Evolutionary conservation across 169 alveolate genomes (phyloP).

Genomic region (Plasmodium gaboni): DNA sequence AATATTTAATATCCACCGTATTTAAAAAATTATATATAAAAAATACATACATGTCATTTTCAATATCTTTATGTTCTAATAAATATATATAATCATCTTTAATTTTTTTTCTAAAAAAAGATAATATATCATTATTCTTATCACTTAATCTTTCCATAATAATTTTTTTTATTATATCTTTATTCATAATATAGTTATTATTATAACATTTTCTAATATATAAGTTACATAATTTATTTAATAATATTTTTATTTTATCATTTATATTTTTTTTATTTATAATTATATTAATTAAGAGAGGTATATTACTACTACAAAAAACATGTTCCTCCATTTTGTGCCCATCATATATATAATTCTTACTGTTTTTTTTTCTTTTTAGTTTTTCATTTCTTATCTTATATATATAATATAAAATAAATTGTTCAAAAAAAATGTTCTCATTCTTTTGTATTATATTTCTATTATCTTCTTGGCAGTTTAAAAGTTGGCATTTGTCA

Average conservation of each 20-base stretch:
- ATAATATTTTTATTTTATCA: neutral
- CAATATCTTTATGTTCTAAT: slow-evolving; percentile 12
- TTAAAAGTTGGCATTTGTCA: neutral
- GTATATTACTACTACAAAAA: neutral
- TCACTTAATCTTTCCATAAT: neutral
- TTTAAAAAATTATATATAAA: slow-evolving; percentile 13
- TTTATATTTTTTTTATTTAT: slow-evolving; percentile 10
- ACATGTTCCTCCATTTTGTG: no score
- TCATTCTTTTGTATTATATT: neutral
- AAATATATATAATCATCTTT: slow-evolving; percentile 29
- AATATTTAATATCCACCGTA: slow-evolving; percentile 12
- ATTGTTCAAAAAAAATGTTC: no score
- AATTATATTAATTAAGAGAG: slow-evolving; percentile 18
- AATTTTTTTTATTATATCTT: slow-evolving; percentile 28
- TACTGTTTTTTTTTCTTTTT: no score
- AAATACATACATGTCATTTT: slow-evolving; percentile 17
- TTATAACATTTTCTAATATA: slow-evolving; percentile 7
- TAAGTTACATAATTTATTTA: slow-evolving; percentile 33
- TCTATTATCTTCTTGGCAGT: neutral
- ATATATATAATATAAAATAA: no score
- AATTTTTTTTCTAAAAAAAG: slow-evolving; percentile 9
- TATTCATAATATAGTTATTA: neutral
- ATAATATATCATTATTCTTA: neutral
- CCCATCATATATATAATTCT: no score
- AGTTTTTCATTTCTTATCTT: no score